Evolutionary conservation across 257 asterid genomes (phyloP).

Genomic region (Coffea canephora): DNA sequence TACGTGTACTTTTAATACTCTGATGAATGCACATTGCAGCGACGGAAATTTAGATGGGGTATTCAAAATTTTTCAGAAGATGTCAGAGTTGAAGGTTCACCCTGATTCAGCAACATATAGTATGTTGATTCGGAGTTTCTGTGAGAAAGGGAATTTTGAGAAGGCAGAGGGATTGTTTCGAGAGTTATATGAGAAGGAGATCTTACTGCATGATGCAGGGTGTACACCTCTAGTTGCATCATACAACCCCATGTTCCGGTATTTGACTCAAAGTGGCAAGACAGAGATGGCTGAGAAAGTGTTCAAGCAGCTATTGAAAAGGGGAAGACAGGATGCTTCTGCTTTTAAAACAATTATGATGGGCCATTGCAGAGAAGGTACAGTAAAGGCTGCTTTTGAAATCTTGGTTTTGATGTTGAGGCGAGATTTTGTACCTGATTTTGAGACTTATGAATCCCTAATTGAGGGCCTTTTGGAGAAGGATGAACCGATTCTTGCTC

Average conservation of each 20-base stretch:
- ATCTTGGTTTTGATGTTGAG: conserved; percentile 73
- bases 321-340: conserved; percentile 66
- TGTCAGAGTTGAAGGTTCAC: conserved; percentile 55
- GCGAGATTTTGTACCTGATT: conserved; percentile 53
- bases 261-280: conserved; percentile 56
- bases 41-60: conserved; percentile 53
- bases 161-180: conserved; percentile 65
- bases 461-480: conserved; percentile 52
- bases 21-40: conserved; percentile 64
- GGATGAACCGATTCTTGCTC: conserved; percentile 50
- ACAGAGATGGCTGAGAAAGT: conserved; percentile 72
- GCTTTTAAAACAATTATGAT: conserved; percentile 66
- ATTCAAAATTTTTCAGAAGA: conserved; percentile 48
- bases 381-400: conserved; percentile 47
- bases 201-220: conserved; percentile 40
- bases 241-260: conserved; percentile 59
- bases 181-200: conserved; percentile 46
- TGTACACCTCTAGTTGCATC: conserved; percentile 69
- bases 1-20: conserved; percentile 68
- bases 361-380: conserved; percentile 74
- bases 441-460: conserved; percentile 49
- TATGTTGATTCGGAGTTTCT: conserved; percentile 51
- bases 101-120: conserved; percentile 73
- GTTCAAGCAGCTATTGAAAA: conserved; percentile 66
- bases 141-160: conserved; percentile 41